Conservation (phyloP, 2,329 filamentous ascomycete genomes). For the Fusarium clavum region DNA sequence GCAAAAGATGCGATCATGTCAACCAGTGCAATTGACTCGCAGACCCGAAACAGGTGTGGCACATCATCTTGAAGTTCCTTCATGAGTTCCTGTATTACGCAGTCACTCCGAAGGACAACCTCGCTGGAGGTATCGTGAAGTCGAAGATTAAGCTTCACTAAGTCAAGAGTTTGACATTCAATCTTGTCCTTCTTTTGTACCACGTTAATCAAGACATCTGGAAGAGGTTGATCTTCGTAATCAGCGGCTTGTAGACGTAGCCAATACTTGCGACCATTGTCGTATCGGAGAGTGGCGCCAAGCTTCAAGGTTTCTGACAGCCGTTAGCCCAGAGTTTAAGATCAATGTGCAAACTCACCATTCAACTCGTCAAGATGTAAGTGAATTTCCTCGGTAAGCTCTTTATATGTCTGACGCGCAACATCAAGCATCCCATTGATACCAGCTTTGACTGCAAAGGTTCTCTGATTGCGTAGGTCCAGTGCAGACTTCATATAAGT, state of each 20-base stretch:
- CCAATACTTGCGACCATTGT: slow-evolving; percentile 82
- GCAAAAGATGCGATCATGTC: slow-evolving; percentile 87
- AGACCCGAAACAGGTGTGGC: slow-evolving; percentile 81
- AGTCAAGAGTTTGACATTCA: slow-evolving; percentile 87
- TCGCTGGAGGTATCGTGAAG: slow-evolving; percentile 86
- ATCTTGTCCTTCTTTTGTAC: slow-evolving; percentile 78
- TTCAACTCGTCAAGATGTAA: slow-evolving; percentile 76
- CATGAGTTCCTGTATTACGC: slow-evolving; percentile 77
- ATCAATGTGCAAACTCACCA: slow-evolving; percentile 57
- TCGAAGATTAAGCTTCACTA: slow-evolving; percentile 83
- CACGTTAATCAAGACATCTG: slow-evolving; percentile 80
- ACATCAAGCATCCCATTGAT: slow-evolving; percentile 90
- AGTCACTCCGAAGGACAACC: slow-evolving; percentile 84
- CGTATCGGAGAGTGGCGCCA: slow-evolving; percentile 76
- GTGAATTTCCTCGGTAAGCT: slow-evolving; percentile 82
- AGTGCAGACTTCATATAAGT: slow-evolving; percentile 81
- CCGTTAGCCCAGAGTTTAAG: background rate
- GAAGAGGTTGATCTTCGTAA: slow-evolving; percentile 69
- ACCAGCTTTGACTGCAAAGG: slow-evolving; percentile 88
- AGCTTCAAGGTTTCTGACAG: slow-evolving; percentile 66
- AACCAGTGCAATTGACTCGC: slow-evolving; percentile 85
- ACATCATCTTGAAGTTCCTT: slow-evolving; percentile 77
- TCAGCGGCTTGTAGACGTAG: slow-evolving; percentile 73
- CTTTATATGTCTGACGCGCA: slow-evolving; percentile 88
- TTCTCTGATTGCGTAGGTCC: slow-evolving; percentile 88